Evolutionary conservation across 1,284 basidiomycete genomes (phyloP).

Genomic region (Microbotryum violaceum): DNA sequence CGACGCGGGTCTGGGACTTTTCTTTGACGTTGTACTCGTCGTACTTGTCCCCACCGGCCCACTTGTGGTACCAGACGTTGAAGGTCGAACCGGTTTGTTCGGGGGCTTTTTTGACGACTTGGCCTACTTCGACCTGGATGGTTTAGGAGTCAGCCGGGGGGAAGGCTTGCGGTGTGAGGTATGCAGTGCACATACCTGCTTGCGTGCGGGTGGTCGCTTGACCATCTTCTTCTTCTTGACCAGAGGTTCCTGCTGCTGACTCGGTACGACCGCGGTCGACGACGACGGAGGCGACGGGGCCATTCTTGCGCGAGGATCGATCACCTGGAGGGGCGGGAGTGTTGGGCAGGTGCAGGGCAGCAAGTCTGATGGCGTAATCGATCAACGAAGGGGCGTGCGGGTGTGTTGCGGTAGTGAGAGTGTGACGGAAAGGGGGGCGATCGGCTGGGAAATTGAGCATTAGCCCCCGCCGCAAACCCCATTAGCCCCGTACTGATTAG

Average conservation of each 20-base stretch:
- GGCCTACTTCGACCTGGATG: conserved; percentile 70
- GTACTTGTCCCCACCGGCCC: conserved; percentile 82
- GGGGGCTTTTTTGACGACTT: conserved; percentile 78
- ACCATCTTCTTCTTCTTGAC: conserved; percentile 31
- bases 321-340: no score
- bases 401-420: no score
- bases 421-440: neutral
- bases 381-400: no score
- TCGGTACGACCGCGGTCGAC: no score
- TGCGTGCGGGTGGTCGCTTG: conserved; percentile 37
- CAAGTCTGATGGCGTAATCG: no score
- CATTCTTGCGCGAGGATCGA: no score
- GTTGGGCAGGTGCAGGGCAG: no score
- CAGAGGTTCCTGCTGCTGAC: no score
- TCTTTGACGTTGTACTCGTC: conserved; percentile 86
- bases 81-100: conserved; percentile 62
- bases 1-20: conserved; percentile 83
- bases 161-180: neutral
- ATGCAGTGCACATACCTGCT: conserved; percentile 26
- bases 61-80: conserved; percentile 99
- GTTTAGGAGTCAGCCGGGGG: neutral
- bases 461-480: neutral
- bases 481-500: neutral
- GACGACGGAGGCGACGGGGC: no score
- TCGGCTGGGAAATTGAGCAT: no score